These are phyloP conservation scores for Albugo candida DNA, from an alignment of 352 stramenopile species.

Conservation along the genomic window DNA sequence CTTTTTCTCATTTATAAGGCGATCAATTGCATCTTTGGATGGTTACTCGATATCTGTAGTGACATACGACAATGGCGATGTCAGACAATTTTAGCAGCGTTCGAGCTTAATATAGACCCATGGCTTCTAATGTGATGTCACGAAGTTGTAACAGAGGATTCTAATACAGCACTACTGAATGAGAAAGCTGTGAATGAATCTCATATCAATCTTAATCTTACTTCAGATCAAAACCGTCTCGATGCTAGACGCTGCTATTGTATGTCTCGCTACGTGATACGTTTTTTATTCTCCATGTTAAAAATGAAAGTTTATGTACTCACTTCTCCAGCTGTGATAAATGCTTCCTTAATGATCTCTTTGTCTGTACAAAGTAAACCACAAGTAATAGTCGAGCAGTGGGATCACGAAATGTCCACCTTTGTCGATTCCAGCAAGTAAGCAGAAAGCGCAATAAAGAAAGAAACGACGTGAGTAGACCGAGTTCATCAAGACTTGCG, in stretches of 20 bases:
- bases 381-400: slow-evolving; percentile 77
- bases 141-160: no score
- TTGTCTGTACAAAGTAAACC: slow-evolving; percentile 25
- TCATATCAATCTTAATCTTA: slow-evolving; percentile 86
- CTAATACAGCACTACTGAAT: no score
- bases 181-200: no score
- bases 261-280: slow-evolving; percentile 87
- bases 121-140: no score
- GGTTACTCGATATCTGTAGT: no score
- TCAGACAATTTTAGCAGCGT: no score
- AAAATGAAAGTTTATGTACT: not conserved
- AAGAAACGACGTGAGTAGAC: slow-evolving; percentile 98
- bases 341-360: slow-evolving; percentile 97
- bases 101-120: no score
- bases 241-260: slow-evolving; percentile 89
- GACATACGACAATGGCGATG: no score
- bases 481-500: slow-evolving; percentile 95
- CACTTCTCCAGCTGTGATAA: slow-evolving; percentile 92
- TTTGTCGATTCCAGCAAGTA: slow-evolving; percentile 91
- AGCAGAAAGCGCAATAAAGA: slow-evolving; percentile 98
- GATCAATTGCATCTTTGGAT: no score
- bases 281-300: not conserved
- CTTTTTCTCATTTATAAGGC: no score
- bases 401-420: slow-evolving; percentile 96
- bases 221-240: slow-evolving; percentile 87